These are phyloP conservation scores for Diatrype stigma DNA, from an alignment of 2,329 filamentous ascomycete species.

Conservation along the genomic window DNA sequence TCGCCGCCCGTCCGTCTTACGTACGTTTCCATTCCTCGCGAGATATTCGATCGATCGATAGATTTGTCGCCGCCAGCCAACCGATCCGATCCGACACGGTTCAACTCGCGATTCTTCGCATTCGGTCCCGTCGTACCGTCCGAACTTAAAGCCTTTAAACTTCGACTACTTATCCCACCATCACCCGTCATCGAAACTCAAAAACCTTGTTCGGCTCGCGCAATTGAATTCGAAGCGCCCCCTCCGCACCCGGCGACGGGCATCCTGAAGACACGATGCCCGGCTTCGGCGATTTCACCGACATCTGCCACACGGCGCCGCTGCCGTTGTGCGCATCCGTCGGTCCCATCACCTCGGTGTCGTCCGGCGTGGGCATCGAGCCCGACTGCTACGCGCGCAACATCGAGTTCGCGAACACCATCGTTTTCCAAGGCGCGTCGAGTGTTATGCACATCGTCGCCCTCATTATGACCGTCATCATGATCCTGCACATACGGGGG, in stretches of 20 bases:
- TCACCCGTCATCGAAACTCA: background rate
- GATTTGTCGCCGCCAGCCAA: background rate
- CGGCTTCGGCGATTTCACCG: slow-evolving; percentile 87
- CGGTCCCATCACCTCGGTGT: slow-evolving; percentile 67
- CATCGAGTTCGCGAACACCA: slow-evolving; percentile 94
- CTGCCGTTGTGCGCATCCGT: slow-evolving; percentile 85
- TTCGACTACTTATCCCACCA: no score
- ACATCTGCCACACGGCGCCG: slow-evolving; percentile 78
- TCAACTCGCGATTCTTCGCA: no score
- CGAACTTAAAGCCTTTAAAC: no score
- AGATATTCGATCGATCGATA: no score
- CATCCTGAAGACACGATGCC: slow-evolving; percentile 48
- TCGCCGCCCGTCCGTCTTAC: no score
- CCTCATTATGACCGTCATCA: slow-evolving; percentile 88
- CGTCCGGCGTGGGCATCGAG: slow-evolving; percentile 71
- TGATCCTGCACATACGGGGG: slow-evolving; percentile 93
- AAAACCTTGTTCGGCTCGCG: no score
- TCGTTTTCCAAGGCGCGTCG: slow-evolving; percentile 92
- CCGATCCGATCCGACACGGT: background rate
- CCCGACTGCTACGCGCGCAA: slow-evolving; percentile 90
- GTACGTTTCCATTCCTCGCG: no score
- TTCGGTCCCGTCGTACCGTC: no score
- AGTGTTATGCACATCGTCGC: slow-evolving; percentile 90
- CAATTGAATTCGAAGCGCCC: background rate
- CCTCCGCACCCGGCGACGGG: no score